Evolutionary conservation across 2,329 filamentous ascomycete genomes (phyloP).

Genomic region (Penicillium sp.): DNA sequence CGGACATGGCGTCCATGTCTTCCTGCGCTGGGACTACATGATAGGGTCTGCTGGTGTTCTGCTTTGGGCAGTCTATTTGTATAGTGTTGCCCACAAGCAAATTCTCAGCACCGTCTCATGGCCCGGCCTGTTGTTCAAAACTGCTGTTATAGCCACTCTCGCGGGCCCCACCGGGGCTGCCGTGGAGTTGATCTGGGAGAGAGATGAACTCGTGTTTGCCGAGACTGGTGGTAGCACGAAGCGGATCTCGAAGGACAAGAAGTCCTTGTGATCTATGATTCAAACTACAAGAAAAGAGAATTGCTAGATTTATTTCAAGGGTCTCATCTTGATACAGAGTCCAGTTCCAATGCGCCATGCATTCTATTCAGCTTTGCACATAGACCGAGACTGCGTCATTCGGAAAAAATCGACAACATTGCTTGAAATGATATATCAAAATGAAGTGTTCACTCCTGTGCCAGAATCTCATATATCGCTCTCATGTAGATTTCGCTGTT

Average conservation of each 20-base stretch:
- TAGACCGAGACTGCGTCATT: not conserved
- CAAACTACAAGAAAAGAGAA: too few relatives aligned
- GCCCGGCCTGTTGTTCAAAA: constrained; percentile 36
- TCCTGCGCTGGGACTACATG: constrained; percentile 54
- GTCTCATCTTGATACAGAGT: too few relatives aligned
- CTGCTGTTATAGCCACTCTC: constrained; percentile 36
- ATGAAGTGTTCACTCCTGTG: not conserved
- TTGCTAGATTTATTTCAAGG: too few relatives aligned
- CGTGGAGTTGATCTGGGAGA: constrained; percentile 52
- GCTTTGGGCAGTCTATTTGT: constrained; percentile 49
- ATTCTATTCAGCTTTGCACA: not conserved
- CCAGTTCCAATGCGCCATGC: not conserved
- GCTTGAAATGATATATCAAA: not conserved
- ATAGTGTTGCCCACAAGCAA: constrained; percentile 31
- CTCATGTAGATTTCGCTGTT: constrained; percentile 32
- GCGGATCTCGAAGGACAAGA: constrained; percentile 31
- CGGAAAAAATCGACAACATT: too few relatives aligned
- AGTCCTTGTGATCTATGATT: constrained; percentile 17
- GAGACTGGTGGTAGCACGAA: constrained; percentile 38
- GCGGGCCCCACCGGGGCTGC: constrained; percentile 49
- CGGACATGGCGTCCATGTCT: constrained; percentile 46
- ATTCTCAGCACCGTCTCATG: constrained; percentile 28
- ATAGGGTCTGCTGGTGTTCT: constrained; percentile 46
- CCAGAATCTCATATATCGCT: constrained; percentile 34
- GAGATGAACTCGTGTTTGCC: constrained; percentile 49